Evolutionary conservation across 169 alveolate species (phyloP).

Genomic region (Nephromyces sp.): DNA sequence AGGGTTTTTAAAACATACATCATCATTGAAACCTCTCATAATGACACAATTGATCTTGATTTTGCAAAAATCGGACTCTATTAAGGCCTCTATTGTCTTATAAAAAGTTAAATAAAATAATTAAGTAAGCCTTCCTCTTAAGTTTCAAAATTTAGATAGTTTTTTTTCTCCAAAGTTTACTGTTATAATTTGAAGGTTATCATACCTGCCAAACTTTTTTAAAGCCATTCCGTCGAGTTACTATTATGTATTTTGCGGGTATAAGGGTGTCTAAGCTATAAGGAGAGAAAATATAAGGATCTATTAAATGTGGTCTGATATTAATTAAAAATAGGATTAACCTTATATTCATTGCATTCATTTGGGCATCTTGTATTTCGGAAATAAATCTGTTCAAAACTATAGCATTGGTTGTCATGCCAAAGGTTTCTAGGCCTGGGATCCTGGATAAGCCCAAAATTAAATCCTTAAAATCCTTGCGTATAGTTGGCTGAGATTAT

Average conservation of each 20-base stretch:
- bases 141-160: no score
- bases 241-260: not conserved
- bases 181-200: no score
- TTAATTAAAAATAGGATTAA: not conserved
- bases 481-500: not conserved
- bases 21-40: not conserved
- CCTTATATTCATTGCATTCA: not conserved
- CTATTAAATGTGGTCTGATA: not conserved
- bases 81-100: not conserved
- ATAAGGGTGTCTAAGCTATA: not conserved
- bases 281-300: not conserved
- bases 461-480: not conserved
- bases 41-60: constrained; percentile 11
- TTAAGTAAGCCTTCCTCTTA: no score
- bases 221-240: not conserved
- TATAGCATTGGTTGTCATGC: not conserved
- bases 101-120: not conserved
- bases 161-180: no score
- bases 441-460: not conserved
- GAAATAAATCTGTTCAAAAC: not conserved
- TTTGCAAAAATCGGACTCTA: constrained; percentile 2
- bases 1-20: not conserved
- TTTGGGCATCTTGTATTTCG: not conserved
- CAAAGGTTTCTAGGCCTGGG: not conserved
- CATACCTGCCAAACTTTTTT: not conserved